Evolutionary conservation across 1,139 yeast species (phyloP).

Genomic region (Magnusiomyces fungicola): DNA sequence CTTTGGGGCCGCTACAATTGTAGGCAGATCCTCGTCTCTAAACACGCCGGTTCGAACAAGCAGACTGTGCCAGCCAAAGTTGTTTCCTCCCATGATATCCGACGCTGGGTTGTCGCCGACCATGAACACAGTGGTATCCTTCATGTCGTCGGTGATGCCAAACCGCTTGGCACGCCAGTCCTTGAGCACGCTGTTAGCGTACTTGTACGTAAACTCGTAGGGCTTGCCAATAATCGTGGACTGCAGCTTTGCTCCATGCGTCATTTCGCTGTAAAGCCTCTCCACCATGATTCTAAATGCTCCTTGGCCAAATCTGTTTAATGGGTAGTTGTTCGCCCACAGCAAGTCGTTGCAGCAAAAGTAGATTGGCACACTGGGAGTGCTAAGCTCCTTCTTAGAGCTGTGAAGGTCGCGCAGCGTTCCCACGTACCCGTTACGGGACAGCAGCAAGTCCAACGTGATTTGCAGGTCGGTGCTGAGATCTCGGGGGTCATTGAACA

Average conservation of each 20-base stretch:
- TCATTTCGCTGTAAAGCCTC: constrained; percentile 52
- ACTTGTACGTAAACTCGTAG: constrained; percentile 69
- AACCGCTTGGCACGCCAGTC: constrained; percentile 39
- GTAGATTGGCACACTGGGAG: constrained; percentile 70
- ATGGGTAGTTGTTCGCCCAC: constrained; percentile 79
- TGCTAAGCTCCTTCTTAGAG: constrained; percentile 13
- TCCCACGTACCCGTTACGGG: constrained; percentile 58
- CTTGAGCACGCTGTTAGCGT: constrained; percentile 64
- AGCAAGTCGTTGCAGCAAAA: constrained; percentile 83
- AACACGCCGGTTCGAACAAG: constrained; percentile 85
- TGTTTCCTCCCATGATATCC: constrained; percentile 84
- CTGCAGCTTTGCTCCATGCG: constrained; percentile 44
- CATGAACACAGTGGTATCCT: constrained; percentile 55
- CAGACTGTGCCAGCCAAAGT: constrained; percentile 80
- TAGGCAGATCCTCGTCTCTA: constrained; percentile 54
- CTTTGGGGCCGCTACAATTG: constrained; percentile 30
- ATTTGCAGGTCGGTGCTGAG: constrained; percentile 82
- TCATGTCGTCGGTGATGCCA: constrained; percentile 18
- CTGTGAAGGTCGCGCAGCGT: constrained; percentile 40
- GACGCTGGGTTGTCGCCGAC: constrained; percentile 95
- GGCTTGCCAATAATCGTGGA: constrained; percentile 81
- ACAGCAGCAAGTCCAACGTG: constrained; percentile 61
- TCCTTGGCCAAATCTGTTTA: constrained; percentile 91
- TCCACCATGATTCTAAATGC: constrained; percentile 66
- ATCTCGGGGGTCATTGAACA: constrained; percentile 88